Percentiles rank a stretch among this genome's conserved stretches.
Evolutionary conservation across 208 protist species (phyloP).

Genomic region (Porcisia hertigi): DNA sequence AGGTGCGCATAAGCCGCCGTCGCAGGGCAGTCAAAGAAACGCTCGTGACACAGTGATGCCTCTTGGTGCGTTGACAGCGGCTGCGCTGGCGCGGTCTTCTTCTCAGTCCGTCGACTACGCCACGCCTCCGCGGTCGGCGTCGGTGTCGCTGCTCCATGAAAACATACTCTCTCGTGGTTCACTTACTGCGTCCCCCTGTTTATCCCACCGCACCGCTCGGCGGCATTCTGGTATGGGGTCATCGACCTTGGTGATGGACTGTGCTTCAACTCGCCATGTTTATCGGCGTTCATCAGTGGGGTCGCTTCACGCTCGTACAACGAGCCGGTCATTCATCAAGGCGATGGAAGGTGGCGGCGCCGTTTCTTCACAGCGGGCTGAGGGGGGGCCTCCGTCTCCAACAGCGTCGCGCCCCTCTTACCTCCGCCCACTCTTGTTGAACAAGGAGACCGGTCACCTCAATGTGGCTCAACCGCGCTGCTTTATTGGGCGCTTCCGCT

Average conservation of each 20-base stretch:
- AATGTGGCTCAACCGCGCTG: conserved; percentile 20
- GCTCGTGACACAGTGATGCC: background rate
- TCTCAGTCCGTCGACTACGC: background rate
- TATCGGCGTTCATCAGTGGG: background rate
- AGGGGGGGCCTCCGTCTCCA: background rate
- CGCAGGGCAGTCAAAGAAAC: background rate
- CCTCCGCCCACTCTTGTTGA: conserved; percentile 9
- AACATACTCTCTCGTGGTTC: background rate
- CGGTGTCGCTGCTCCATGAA: background rate
- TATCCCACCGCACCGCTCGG: conserved; percentile 1
- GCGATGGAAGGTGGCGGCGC: background rate
- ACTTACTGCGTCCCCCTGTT: background rate
- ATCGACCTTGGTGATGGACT: background rate
- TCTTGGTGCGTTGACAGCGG: background rate
- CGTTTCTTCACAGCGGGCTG: background rate
- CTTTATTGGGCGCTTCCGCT: conserved; percentile 42
- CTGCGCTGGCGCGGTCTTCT: background rate
- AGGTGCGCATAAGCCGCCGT: background rate
- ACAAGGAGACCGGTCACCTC: conserved; percentile 26
- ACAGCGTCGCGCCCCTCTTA: background rate
- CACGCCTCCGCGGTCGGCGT: background rate
- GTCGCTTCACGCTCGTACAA: background rate
- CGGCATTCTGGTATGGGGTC: background rate
- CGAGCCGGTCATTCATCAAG: background rate
- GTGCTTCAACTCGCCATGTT: background rate